These are phyloP conservation scores for Kurtzmaniella quercitrusa DNA, from an alignment of 1,139 yeast genomes.

Conservation along the genomic window DNA sequence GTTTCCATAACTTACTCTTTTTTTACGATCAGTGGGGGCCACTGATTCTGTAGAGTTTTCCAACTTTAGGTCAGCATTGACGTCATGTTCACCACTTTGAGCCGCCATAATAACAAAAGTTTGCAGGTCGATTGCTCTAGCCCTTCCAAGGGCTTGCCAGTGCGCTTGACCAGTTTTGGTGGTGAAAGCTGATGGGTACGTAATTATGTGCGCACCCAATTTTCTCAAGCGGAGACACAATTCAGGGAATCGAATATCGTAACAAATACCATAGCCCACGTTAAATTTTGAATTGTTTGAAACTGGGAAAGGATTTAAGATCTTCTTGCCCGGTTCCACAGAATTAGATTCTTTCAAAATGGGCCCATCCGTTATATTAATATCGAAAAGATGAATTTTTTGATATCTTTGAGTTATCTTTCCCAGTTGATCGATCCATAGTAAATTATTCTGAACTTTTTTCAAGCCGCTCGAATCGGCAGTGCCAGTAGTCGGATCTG, in stretches of 20 bases:
- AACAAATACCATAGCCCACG: slow-evolving; percentile 76
- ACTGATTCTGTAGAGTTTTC: slow-evolving; percentile 25
- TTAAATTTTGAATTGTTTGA: slow-evolving; percentile 35
- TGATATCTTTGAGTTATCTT: slow-evolving; percentile 65
- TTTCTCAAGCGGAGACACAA: slow-evolving; percentile 60
- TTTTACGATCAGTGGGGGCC: slow-evolving; percentile 13
- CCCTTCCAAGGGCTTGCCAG: slow-evolving; percentile 75
- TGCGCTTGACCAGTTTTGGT: slow-evolving; percentile 88
- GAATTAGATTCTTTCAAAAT: slow-evolving; percentile 71
- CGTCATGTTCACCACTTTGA: slow-evolving; percentile 75
- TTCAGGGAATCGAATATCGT: slow-evolving; percentile 89
- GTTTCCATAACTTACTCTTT: slow-evolving; percentile 74
- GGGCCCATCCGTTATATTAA: slow-evolving; percentile 72
- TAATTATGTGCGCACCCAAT: slow-evolving; percentile 71
- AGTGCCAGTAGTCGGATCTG: slow-evolving; percentile 12
- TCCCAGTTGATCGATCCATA: slow-evolving; percentile 70
- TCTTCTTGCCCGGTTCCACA: slow-evolving; percentile 69
- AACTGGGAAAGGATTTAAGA: slow-evolving; percentile 50
- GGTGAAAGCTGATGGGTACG: slow-evolving; percentile 92
- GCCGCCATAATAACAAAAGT: slow-evolving; percentile 89
- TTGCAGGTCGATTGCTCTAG: slow-evolving; percentile 87
- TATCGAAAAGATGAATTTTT: slow-evolving; percentile 87
- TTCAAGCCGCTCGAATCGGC: slow-evolving; percentile 13
- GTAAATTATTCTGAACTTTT: slow-evolving; percentile 64
- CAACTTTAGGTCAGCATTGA: slow-evolving; percentile 27